Percentiles rank a stretch among this genome's conserved stretches.
Evolutionary conservation across 2,329 filamentous ascomycete species (phyloP).

Genomic region (Diplodia mutila): DNA sequence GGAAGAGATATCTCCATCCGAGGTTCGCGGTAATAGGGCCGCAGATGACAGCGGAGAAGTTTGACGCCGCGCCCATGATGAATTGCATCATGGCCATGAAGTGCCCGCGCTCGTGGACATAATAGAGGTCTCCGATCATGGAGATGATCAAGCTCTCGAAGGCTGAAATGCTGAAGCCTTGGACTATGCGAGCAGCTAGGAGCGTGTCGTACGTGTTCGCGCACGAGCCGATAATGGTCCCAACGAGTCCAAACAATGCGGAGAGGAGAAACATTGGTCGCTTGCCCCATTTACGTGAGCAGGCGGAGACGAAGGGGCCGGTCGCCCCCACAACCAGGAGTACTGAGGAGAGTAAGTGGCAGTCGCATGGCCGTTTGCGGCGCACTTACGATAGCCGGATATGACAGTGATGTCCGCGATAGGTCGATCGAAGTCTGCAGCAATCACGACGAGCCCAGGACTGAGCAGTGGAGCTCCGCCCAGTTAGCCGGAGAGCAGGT

Average conservation of each 20-base stretch:
- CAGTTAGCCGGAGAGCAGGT: conserved; percentile 20
- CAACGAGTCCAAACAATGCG: conserved; percentile 29
- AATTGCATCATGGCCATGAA: conserved; percentile 53
- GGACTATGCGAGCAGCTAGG: conserved; percentile 48
- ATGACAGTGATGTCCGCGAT: conserved; percentile 42
- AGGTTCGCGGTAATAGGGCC: conserved; percentile 6
- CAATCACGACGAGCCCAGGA: conserved; percentile 41
- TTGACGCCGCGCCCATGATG: conserved; percentile 36
- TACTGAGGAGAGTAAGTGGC: conserved; percentile 27
- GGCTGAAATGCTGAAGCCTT: conserved; percentile 46
- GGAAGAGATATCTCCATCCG: conserved; percentile 57
- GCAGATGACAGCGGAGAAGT: conserved; percentile 7
- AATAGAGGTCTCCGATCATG: conserved; percentile 55
- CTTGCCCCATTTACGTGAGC: conserved; percentile 52
- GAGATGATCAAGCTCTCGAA: conserved; percentile 40
- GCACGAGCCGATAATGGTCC: conserved; percentile 41
- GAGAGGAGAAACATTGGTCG: conserved; percentile 53
- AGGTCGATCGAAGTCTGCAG: conserved; percentile 34
- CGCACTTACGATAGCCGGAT: conserved; percentile 36
- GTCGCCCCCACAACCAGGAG: conserved; percentile 40
- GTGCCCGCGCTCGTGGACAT: conserved; percentile 52
- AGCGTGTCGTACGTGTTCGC: conserved; percentile 55
- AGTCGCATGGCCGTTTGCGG: neutral
- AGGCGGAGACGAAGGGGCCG: conserved; percentile 37
- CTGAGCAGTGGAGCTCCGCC: conserved; percentile 38